phyloP scores from a whole-genome alignment of 371 early-diverging fungal genomes.

The Saksenaea vasiformis region DNA sequence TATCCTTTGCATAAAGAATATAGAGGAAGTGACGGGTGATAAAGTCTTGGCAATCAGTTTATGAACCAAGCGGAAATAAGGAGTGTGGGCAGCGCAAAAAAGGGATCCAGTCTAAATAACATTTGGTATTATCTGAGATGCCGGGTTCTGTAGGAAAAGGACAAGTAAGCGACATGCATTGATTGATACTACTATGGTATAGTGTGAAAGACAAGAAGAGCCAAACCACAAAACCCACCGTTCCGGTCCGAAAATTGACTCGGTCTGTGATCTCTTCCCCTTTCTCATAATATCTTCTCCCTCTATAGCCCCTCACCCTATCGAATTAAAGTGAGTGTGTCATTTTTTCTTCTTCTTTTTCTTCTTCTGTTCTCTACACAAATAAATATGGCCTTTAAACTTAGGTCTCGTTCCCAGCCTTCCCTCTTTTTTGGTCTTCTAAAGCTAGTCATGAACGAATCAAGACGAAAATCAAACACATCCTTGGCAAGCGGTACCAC shows the following conservation, averaged over 20 bases:
- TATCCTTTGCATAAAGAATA: background rate
- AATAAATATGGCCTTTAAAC: background rate
- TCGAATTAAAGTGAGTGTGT: background rate
- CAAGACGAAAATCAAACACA: slow-evolving; percentile 15
- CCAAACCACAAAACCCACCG: background rate
- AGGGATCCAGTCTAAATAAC: background rate
- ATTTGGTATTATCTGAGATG: no score
- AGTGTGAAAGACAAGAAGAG: background rate
- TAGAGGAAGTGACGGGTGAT: background rate
- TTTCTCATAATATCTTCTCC: background rate
- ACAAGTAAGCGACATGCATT: background rate
- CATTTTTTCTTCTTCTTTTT: slow-evolving; percentile 1
- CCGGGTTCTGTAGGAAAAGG: background rate
- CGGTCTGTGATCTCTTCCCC: background rate
- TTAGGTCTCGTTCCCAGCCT: background rate
- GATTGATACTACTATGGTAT: background rate
- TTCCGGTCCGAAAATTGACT: background rate
- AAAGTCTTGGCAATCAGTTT: slow-evolving; percentile 1
- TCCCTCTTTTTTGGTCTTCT: background rate
- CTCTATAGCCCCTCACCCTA: background rate
- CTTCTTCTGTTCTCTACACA: slow-evolving; percentile 2
- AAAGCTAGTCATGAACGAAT: slow-evolving; percentile 8
- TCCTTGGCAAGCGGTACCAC: slow-evolving; percentile 25
- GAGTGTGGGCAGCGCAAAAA: background rate
- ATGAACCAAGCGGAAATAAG: background rate